Evolutionary conservation across 371 early-diverging fungal genomes (phyloP).

Genomic region (Aphelidium insulamus): DNA sequence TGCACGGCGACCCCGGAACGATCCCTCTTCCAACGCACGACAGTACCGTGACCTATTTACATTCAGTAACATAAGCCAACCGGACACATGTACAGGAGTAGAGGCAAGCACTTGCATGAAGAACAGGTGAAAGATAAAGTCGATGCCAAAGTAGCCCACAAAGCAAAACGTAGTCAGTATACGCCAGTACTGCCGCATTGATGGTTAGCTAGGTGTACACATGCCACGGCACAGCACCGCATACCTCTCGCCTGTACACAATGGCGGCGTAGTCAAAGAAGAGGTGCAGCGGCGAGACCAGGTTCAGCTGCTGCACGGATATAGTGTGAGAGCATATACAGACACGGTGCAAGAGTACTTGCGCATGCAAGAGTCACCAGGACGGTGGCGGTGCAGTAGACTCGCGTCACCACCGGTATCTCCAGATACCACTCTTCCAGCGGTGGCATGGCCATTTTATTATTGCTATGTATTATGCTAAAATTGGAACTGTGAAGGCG

Average conservation of each 20-base stretch:
- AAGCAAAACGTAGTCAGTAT: slow-evolving; percentile 71
- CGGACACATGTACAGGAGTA: neutral
- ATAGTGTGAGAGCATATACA: slow-evolving; percentile 2
- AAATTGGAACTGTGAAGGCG: no score
- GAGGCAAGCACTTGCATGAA: slow-evolving; percentile 60
- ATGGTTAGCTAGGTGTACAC: neutral
- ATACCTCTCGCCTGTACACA: slow-evolving; percentile 38
- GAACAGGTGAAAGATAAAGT: slow-evolving; percentile 82
- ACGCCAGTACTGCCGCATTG: slow-evolving; percentile 60
- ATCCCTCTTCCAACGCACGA: slow-evolving; percentile 83
- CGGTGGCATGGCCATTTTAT: no score
- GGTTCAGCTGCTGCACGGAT: slow-evolving; percentile 31
- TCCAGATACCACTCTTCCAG: slow-evolving; percentile 81
- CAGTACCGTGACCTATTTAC: slow-evolving; percentile 49
- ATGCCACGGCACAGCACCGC: slow-evolving; percentile 1
- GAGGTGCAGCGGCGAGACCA: slow-evolving; percentile 46
- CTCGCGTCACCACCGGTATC: slow-evolving; percentile 62
- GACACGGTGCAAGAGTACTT: slow-evolving; percentile 7
- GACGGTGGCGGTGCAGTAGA: slow-evolving; percentile 54
- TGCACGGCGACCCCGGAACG: slow-evolving; percentile 62
- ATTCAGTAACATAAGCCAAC: neutral
- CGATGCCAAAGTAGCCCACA: slow-evolving; percentile 66
- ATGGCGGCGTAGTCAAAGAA: slow-evolving; percentile 51
- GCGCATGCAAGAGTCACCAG: slow-evolving; percentile 53
- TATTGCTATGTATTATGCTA: no score